Base-by-base conservation (phyloP, 2,329 filamentous ascomycete species). In the Neoscytalidium dimidiatum region DNA sequence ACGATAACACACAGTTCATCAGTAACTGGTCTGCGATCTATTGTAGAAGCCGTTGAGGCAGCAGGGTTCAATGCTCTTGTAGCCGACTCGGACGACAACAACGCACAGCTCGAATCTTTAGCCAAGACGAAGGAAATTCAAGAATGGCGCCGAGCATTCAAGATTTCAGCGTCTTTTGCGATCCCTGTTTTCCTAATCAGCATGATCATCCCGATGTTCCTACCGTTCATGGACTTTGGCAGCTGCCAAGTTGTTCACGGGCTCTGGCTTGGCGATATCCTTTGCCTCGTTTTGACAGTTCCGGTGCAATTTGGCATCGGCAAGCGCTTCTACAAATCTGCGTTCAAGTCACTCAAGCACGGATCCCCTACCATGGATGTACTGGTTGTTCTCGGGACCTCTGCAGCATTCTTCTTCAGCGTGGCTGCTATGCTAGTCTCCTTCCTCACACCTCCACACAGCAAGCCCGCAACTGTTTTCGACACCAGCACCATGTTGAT, bases 401-500 rank as follows among this genome's bases (percentile, higher is more conserved):
- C 94, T 0, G 90, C 93, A 23, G 95, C 95, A 21, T 99, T 98
- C 81, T 95, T 97, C 78, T 99, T 97, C 80, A 98, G 94, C 76
- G 81, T 93, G 70, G 87, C 92, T 53, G 87, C 92, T 17, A 97
- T 99, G 92, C 63, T 90, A 4, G 88, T 98, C 17, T 96, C 93
- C 0, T 76, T 98, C 21, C 69, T 91, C 14, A 83, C 86, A n/a
- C 82, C 87, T 23, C 91, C 92, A 6, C 92, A 98, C 74, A 86
- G 84, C 2, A 87, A 92, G 53, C 95, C 95, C 0, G 89, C 88
- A 68, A 97, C 93, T 1, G 91, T 97, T 17, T 99, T 99, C 72
- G 95, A 99, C 74, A 99, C 95, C 1, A 97, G 94, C 78, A 97
- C 93, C 23, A 99, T 98, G 95, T 84, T 99, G 60, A 94, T 99